phyloP scores from a whole-genome alignment of 495 filamentous ascomycete species.

The Tuber umbilicatum region DNA sequence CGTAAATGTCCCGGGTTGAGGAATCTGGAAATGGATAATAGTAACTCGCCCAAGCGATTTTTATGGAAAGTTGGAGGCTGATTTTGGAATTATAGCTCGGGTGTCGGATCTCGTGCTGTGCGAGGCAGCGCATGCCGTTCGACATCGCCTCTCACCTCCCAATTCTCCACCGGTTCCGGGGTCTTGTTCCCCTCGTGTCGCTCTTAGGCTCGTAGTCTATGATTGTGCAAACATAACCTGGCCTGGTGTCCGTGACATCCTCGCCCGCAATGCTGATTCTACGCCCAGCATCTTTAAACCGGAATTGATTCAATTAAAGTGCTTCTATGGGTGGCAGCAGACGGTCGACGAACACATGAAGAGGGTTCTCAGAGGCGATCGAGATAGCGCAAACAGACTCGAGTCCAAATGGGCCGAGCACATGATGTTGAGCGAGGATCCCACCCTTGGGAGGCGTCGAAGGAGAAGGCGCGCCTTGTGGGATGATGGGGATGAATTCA shows the following conservation, averaged over 20 bases:
- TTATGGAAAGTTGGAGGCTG: background rate
- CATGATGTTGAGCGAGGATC: slow-evolving; percentile 87
- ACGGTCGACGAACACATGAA: slow-evolving; percentile 89
- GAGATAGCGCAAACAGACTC: slow-evolving; percentile 60
- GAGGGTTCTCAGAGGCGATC: slow-evolving; percentile 69
- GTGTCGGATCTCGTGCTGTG: slow-evolving; percentile 79
- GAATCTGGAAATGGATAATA: slow-evolving; percentile 88
- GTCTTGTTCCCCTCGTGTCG: slow-evolving; percentile 50
- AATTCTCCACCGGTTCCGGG: slow-evolving; percentile 38
- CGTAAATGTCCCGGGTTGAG: slow-evolving; percentile 62
- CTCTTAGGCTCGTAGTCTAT: slow-evolving; percentile 74
- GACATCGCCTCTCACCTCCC: slow-evolving; percentile 54
- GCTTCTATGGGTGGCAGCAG: slow-evolving; percentile 90
- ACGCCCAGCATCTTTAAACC: slow-evolving; percentile 44
- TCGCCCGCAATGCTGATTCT: slow-evolving; percentile 71
- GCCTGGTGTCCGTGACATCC: slow-evolving; percentile 80
- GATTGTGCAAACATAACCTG: slow-evolving; percentile 88
- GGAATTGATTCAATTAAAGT: slow-evolving; percentile 78
- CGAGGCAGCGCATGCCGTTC: slow-evolving; percentile 72
- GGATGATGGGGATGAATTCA: slow-evolving; percentile 1
- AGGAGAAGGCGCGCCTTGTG: slow-evolving; percentile 54
- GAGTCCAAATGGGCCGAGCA: slow-evolving; percentile 90
- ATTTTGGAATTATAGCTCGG: slow-evolving; percentile 46
- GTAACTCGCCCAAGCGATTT: slow-evolving; percentile 6
- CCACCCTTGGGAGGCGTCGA: slow-evolving; percentile 58